Evolutionary conservation across 768 basidiomycete genomes (phyloP), one percentile per base, ranked within the genome.

Genomic region (Austroboletus festivus): DNA sequence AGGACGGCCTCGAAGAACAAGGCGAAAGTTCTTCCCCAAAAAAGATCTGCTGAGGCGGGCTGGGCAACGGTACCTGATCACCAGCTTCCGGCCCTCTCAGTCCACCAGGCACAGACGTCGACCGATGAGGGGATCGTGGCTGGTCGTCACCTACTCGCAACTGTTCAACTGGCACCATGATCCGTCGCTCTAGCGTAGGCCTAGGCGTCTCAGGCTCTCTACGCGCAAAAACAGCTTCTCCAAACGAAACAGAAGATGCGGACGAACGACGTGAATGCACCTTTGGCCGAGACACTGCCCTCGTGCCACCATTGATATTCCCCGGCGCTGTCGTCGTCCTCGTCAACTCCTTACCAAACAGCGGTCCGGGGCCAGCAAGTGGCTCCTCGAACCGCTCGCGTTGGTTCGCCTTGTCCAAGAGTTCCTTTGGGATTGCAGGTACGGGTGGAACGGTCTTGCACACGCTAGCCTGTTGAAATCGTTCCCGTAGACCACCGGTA

Each of bases 401-500:
- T 48, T 44, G 46, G 13, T 47, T 49, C 26, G 5, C 34, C 47
- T 48, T 58, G n/a, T 37, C 39, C 18, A 64, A 43, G 13, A 71
- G 55, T 19, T 76, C 71, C 51, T 75, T 73, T 2, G 83, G 83
- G 3, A 86, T 68, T 8, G 77, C 72, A 33, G 84, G 84, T 0
- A 85, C 80, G 16, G 84, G 84, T 0, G 82, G 83, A 11, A 75
- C 72, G 1, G 52, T 48, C 11, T 59, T 54, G 22, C 56, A n/a
- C n/a, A n/a, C 54, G 12, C 48, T 45, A 28, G 28, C 5, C 28
- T 28, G n/a, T 23, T 47, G 49, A 33, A 52, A 60, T 55, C 74
- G 80, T 16, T 86, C 85, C 47, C 81, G 75, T 37, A 86, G 63
- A 9, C 74, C 81, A 8, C 82, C 80, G 0, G 79, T 76, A 51